A percentile compares a stretch with the other conserved stretches of the same genome.
phyloP scores from a whole-genome alignment of 768 basidiomycete genomes.

The Cytidiella melzeri region DNA sequence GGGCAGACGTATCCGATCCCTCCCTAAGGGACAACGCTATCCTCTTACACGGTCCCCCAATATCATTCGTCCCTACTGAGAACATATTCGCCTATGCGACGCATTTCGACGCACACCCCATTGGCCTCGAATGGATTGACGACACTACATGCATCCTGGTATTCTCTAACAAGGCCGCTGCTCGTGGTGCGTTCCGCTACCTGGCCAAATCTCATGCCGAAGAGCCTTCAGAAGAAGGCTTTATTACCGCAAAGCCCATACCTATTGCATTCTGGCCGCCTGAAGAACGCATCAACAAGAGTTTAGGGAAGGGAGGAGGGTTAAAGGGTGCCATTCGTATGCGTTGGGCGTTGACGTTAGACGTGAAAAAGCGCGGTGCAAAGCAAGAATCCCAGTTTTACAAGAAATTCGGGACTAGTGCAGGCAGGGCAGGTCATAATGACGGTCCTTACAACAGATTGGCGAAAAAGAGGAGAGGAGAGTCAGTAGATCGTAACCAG shows the following conservation, averaged over 20 bases:
- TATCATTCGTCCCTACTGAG: conserved; percentile 67
- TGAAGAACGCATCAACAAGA: conserved; percentile 68
- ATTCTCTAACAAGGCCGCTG: conserved; percentile 50
- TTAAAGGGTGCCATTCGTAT: conserved; percentile 61
- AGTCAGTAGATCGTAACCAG: conserved; percentile 30
- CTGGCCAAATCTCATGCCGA: conserved; percentile 50
- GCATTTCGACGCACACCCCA: conserved; percentile 67
- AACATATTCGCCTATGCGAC: conserved; percentile 79
- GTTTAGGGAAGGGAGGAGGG: conserved; percentile 63
- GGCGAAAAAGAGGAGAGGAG: conserved; percentile 31
- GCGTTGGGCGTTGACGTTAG: conserved; percentile 68
- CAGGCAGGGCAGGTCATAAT: conserved; percentile 49
- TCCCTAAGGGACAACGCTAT: conserved; percentile 59
- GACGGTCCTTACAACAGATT: conserved; percentile 13
- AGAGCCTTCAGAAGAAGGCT: conserved; percentile 50
- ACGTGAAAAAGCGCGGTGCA: conserved; percentile 76
- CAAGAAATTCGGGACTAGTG: conserved; percentile 57
- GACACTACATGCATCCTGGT: conserved; percentile 79
- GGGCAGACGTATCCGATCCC: conserved; percentile 31
- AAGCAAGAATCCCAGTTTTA: conserved; percentile 73
- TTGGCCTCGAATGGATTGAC: conserved; percentile 82
- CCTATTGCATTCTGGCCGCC: conserved; percentile 75
- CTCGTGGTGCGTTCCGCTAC: conserved; percentile 42
- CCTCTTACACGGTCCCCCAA: conserved; percentile 65
- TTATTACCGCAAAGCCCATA: conserved; percentile 58